phyloP scores from a whole-genome alignment of 768 basidiomycete species.

The Phanerochaete carnosa region DNA sequence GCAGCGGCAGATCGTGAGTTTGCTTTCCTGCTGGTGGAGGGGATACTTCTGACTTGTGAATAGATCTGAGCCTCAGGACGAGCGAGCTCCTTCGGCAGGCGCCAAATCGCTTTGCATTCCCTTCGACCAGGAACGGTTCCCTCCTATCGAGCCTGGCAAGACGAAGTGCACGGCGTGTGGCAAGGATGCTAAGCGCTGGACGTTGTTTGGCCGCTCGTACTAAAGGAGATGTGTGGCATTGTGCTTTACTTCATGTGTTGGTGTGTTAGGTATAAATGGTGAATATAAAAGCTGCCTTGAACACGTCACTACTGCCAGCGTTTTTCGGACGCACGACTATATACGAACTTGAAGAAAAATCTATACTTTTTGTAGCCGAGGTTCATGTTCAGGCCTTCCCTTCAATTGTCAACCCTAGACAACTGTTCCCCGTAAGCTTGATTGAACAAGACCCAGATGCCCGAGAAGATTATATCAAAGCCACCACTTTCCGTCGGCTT shows the following conservation, averaged over 20 bases:
- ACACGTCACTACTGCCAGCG: background rate
- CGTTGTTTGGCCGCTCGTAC: slow-evolving; percentile 91
- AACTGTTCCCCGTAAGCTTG: no score
- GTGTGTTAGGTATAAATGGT: background rate
- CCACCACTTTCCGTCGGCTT: no score
- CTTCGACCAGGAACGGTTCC: slow-evolving; percentile 85
- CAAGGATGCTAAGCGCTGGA: slow-evolving; percentile 89
- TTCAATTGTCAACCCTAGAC: no score
- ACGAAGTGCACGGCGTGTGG: slow-evolving; percentile 92
- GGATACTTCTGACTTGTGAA: slow-evolving; percentile 3
- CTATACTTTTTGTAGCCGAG: no score
- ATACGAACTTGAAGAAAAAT: no score
- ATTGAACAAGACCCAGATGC: no score
- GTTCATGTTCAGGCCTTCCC: no score
- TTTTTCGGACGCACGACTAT: no score
- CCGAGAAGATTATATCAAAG: no score
- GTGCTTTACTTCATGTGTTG: background rate
- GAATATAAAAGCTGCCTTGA: background rate
- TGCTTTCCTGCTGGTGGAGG: background rate
- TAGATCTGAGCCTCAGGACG: slow-evolving; percentile 86
- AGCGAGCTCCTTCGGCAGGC: slow-evolving; percentile 94
- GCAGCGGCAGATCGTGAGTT: slow-evolving; percentile 76
- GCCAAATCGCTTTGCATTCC: slow-evolving; percentile 97
- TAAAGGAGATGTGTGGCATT: slow-evolving; percentile 31
- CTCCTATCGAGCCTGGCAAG: slow-evolving; percentile 74